Evolutionary conservation across 257 asterid genomes (phyloP), one percentile per base, ranked within the genome.

Genomic region (Lycium barbarum): DNA sequence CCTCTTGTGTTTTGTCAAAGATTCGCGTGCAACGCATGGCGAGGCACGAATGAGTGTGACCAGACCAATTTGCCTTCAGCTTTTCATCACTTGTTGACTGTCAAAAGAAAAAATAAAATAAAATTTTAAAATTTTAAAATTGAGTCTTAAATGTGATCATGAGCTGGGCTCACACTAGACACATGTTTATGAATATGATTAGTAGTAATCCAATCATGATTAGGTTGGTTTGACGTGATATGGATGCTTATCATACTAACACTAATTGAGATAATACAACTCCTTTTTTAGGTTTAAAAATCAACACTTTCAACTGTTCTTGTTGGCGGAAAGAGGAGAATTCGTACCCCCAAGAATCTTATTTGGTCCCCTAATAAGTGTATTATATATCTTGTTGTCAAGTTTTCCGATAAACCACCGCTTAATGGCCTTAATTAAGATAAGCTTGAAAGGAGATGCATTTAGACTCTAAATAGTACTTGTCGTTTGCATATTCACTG

Each of bases 1-100:
- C 84, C 83, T 72, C 53, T 62, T 54, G 35, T 83, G 45, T 73
- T 86, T 80, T 89, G 88, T 87, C 91, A 89, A 89, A 86, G 89
- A 86, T 87, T 88, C 88, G 90, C 90, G 88, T 88, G 91, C 86
- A 72, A 85, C 86, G 90, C 90, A 88, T 90, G 86, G 53, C 83
- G 62, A 38, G 84, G 84, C 88, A 84, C 54, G 85, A 76, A 84
- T 85, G 87, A 89, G 83, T 90, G 88, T 38, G 87, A 85, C 87
- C 45, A 82, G 83, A 89, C 93, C 55, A 81, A 22, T 73, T 84
- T 74, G 83, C 88, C 71, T 85, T 47, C 74, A 38, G 11, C 72
- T 76, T 59, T 84, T 59, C 43, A 78, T 84, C 79, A 65, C 45
- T 86, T 35, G 14, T 78, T 55, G 40, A 81, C 80, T 14, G 3